A percentile compares a stretch with the other conserved stretches of the same genome.
Evolutionary conservation across 441 rosid genomes (phyloP).

Genomic region (Eutrema salsugineum): DNA sequence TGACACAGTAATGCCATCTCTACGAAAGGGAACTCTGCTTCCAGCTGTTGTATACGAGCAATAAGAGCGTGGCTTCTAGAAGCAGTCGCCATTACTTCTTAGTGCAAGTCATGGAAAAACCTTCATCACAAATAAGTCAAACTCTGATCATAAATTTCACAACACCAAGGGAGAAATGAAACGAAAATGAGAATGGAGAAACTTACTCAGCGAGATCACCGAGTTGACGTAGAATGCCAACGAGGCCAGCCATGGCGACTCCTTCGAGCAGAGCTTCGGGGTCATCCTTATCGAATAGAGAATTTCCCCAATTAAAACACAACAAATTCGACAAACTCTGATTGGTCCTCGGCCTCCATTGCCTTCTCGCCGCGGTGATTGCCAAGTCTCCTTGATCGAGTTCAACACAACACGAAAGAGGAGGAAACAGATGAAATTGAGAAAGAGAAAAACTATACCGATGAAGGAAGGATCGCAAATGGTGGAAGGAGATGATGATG

Average conservation of each 20-base stretch:
- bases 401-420: no score
- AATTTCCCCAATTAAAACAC: no score
- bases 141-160: not conserved
- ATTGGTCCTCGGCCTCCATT: no score
- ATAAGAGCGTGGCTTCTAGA: constrained; percentile 92
- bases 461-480: no score
- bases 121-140: constrained; percentile 39
- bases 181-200: not conserved
- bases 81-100: constrained; percentile 87
- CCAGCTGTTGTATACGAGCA: constrained; percentile 93
- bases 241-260: constrained; percentile 98
- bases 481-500: no score
- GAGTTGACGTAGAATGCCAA: constrained; percentile 95
- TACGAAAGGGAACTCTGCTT: constrained; percentile 75
- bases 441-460: no score
- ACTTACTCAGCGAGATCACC: constrained; percentile 99
- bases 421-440: no score
- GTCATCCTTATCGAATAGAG: constrained; percentile 87
- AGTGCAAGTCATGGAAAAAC: constrained; percentile 96
- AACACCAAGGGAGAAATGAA: not conserved
- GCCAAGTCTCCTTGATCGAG: no score
- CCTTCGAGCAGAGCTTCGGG: constrained; percentile 96
- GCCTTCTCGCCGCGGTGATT: no score
- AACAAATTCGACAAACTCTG: no score
- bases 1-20: constrained; percentile 88